Conservation (phyloP, 106 monocot genomes). For the Dioscorea alata region DNA sequence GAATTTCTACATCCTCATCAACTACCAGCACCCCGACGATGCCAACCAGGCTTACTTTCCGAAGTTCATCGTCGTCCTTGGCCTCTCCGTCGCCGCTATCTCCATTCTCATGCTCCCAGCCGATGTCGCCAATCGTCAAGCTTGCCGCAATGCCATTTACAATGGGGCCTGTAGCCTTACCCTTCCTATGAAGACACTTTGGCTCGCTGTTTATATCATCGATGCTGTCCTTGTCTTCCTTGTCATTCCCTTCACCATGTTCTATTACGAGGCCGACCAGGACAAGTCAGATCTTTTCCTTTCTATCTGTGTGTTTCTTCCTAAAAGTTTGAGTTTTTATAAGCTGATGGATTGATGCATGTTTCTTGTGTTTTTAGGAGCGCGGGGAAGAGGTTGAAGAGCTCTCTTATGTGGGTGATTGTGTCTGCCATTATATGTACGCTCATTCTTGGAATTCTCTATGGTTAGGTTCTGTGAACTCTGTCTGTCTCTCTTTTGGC, state of each 20-base stretch:
- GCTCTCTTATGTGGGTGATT: conserved; percentile 64
- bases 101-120: conserved; percentile 98
- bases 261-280: conserved; percentile 98
- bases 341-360: neutral
- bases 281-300: conserved; percentile 44
- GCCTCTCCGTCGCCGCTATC: conserved; percentile 80
- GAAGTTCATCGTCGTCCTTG: conserved; percentile 79
- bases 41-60: conserved; percentile 96
- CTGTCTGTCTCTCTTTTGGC: too few relatives aligned
- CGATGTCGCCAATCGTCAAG: conserved; percentile 87
- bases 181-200: conserved; percentile 91
- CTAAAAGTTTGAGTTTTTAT: neutral
- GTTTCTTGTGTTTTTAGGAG: conserved; percentile 34
- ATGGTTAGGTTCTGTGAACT: conserved; percentile 31
- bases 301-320: neutral
- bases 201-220: conserved; percentile 77
- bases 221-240: conserved; percentile 89
- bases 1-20: conserved; percentile 78
- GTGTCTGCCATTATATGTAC: conserved; percentile 63
- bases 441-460: conserved; percentile 82
- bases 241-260: conserved; percentile 93
- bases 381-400: conserved; percentile 66
- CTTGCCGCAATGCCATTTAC: conserved; percentile 76
- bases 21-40: conserved; percentile 97
- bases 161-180: conserved; percentile 80